phyloP scores from a whole-genome alignment of 2,329 filamentous ascomycete genomes.

The Arachnopeziza araneosa region DNA sequence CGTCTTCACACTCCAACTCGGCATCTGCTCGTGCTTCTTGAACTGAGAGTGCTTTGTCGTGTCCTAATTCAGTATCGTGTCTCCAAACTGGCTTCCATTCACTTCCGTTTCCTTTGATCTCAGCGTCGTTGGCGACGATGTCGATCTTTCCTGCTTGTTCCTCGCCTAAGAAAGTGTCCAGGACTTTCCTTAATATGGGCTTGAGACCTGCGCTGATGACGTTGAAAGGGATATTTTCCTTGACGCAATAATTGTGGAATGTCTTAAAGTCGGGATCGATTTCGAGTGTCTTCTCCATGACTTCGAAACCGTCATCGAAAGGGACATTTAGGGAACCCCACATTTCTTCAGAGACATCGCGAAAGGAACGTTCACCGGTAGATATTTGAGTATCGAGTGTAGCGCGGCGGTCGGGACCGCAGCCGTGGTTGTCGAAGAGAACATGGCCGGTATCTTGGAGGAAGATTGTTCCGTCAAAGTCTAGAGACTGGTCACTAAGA shows the following conservation, averaged over 20 bases:
- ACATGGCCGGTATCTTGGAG: conserved; percentile 67
- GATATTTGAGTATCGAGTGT: conserved; percentile 60
- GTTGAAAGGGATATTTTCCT: conserved; percentile 61
- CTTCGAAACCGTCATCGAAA: conserved; percentile 61
- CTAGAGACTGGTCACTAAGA: conserved; percentile 32
- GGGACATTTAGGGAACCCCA: conserved; percentile 62
- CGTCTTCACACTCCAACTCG: conserved; percentile 49
- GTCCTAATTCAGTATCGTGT: conserved; percentile 58
- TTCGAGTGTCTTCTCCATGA: conserved; percentile 56
- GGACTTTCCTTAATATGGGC: conserved; percentile 54
- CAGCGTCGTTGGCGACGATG: conserved; percentile 63
- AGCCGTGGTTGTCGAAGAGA: conserved; percentile 61
- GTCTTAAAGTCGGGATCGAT: conserved; percentile 58
- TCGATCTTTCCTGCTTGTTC: conserved; percentile 53
- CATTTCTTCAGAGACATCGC: conserved; percentile 67
- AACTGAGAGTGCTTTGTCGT: conserved; percentile 62
- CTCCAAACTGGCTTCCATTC: conserved; percentile 63
- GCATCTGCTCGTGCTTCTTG: conserved; percentile 53
- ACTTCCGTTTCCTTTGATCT: conserved; percentile 51
- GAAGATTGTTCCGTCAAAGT: conserved; percentile 69
- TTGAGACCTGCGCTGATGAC: conserved; percentile 64
- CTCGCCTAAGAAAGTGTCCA: conserved; percentile 61
- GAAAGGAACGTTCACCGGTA: conserved; percentile 58
- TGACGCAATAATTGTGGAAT: conserved; percentile 60
- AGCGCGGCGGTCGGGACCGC: conserved; percentile 49